Evolutionary conservation across 257 asterid genomes (phyloP).

Genomic region (Orobanche coerulescens): DNA sequence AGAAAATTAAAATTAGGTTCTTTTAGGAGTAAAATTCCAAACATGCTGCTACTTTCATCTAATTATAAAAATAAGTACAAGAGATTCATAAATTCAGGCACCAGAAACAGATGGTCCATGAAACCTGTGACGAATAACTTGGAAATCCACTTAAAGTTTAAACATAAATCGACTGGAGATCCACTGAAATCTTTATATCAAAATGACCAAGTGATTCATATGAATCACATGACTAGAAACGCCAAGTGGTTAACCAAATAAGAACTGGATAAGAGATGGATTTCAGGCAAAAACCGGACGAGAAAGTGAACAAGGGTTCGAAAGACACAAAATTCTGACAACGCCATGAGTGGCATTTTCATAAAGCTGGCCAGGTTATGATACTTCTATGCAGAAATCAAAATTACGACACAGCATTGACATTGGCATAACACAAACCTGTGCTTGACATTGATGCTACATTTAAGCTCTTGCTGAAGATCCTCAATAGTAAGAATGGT

Average conservation of each 20-base stretch:
- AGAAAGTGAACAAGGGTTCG: background rate
- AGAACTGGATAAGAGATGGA: background rate
- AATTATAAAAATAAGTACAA: background rate
- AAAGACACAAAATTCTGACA: background rate
- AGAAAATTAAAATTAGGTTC: too few species aligned
- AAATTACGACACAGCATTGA: background rate
- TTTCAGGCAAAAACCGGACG: background rate
- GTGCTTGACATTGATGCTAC: constrained; percentile 75
- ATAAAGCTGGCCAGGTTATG: background rate
- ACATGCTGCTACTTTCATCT: background rate
- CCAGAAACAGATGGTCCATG: background rate
- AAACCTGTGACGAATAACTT: background rate
- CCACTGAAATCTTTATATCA: background rate
- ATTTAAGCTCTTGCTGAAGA: constrained; percentile 85
- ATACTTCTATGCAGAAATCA: background rate
- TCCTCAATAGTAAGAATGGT: constrained; percentile 86
- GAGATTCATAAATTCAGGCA: background rate
- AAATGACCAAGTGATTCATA: background rate
- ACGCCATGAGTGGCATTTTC: background rate
- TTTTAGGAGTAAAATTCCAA: too few species aligned
- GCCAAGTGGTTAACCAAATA: background rate
- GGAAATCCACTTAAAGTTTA: too few species aligned
- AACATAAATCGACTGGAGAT: too few species aligned
- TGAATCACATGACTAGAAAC: background rate
- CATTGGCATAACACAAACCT: constrained; percentile 43